Base-by-base conservation (phyloP, 2,329 filamentous ascomycete genomes). In the Penicillium italicum region DNA sequence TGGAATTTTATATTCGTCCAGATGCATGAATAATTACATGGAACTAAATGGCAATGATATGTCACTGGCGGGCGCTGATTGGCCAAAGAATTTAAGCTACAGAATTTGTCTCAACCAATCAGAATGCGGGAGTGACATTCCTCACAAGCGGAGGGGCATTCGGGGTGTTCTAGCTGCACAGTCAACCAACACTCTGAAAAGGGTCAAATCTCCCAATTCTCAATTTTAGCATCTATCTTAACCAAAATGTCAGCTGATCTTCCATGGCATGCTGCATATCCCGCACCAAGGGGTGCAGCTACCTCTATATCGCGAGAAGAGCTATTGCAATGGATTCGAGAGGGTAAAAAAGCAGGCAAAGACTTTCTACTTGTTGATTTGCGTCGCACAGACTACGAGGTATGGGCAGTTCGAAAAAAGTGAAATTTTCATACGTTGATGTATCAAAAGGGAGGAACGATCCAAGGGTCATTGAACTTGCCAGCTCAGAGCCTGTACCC, bases 391-490 rank as follows among this genome's bases (percentile, higher is more conserved):
- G 78, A 82, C 59, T 72, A 74, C 58, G 75, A 78, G 72, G 78
- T 80, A 67, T 34, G 43, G 31, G 11, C 6, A 6, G 31, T 12
- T 18, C 1, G 9, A 34, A 14, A 18, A 24, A 10, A 36, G 30
- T 30, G 43, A 56, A 1, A 10, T 28, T 1, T n/a, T 37, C 16
- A 54, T 26, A 6, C 47, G 24, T 57, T 45, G 22, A 37, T 18
- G 10, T 24, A 41, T 30, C 20, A 9, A 10, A 28, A 65, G 82
- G 85, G 85, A 26, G 85, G 84, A 38, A 86, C 83, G 0, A 81
- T 88, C 52, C 72, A 72, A 9, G 79, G 78, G 2, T 85, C 84
- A 1, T 74, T 87, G 22, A 77, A 77, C 53, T 65, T 76, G 0
- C 74, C 73, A 1, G 74, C 74, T 1, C 74, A 77, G 59, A 76